Conservation (phyloP, 192 early-diverging fungal genomes). For the Obelidium mucronatum region DNA sequence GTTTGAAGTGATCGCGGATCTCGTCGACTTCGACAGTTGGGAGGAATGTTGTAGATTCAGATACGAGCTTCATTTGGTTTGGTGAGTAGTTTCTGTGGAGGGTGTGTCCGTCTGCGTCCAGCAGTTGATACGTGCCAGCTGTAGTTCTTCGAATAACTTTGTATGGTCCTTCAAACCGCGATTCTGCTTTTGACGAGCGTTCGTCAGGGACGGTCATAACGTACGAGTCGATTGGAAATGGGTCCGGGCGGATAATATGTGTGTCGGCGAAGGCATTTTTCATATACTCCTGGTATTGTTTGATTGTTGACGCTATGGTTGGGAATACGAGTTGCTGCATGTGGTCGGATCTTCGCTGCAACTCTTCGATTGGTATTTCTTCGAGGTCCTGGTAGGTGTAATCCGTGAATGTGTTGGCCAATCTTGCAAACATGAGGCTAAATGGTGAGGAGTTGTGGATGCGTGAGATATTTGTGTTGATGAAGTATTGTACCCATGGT, state of each 20-base stretch:
- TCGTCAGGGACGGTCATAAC: background rate
- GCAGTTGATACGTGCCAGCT: background rate
- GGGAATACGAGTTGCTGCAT: background rate
- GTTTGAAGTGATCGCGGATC: background rate
- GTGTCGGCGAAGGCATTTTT: background rate
- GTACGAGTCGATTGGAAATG: background rate
- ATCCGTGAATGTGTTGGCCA: background rate
- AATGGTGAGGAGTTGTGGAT: background rate
- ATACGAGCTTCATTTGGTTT: background rate
- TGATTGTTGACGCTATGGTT: background rate
- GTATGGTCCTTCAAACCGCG: background rate
- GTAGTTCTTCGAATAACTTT: background rate
- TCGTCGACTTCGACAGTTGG: background rate
- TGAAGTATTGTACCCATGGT: conserved; percentile 26
- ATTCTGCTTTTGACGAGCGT: background rate
- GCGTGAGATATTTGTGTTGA: background rate
- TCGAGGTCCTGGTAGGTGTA: too few species aligned
- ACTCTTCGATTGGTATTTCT: too few species aligned
- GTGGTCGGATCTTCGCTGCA: background rate
- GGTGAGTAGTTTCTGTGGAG: background rate
- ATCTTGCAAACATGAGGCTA: background rate
- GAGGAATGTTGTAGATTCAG: background rate
- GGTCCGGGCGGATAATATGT: background rate
- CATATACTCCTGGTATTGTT: background rate
- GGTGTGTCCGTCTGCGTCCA: background rate